phyloP scores from a whole-genome alignment of 1,284 basidiomycete genomes.

The Boletellus deceptivus region DNA sequence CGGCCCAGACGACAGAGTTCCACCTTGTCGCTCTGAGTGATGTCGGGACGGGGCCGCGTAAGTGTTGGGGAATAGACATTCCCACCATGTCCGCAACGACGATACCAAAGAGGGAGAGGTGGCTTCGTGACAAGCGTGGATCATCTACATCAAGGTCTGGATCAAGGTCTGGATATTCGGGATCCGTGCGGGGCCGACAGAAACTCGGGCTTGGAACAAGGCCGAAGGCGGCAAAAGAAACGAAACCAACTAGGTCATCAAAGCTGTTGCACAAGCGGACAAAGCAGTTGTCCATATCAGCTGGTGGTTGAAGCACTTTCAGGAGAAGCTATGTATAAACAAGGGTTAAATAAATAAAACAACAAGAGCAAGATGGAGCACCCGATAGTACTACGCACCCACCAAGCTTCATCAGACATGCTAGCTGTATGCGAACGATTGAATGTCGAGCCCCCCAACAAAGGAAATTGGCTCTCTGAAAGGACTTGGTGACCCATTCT shows the following conservation, averaged over 20 bases:
- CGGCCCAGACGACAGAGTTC: conserved; percentile 21
- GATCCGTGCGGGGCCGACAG: conserved; percentile 1
- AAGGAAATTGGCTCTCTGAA: conserved; percentile 17
- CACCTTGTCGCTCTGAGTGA: conserved; percentile 10
- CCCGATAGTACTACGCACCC: conserved; percentile 19
- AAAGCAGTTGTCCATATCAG: conserved; percentile 31
- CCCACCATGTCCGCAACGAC: conserved; percentile 25
- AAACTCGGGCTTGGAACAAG: conserved; percentile 21
- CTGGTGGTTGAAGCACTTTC: conserved; percentile 5
- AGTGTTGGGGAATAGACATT: not conserved
- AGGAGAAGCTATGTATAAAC: not conserved
- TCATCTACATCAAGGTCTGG: no score
- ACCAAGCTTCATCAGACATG: conserved; percentile 33
- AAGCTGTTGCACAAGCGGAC: conserved; percentile 33
- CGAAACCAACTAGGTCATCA: conserved; percentile 30
- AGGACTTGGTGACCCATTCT: no score
- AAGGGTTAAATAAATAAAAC: no score
- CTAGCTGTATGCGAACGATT: conserved; percentile 18
- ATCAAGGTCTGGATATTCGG: no score
- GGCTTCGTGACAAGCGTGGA: conserved; percentile 13
- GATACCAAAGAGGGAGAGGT: conserved; percentile 32
- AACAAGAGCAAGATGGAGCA: no score
- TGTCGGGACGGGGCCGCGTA: conserved; percentile 14
- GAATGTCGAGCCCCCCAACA: conserved; percentile 34
- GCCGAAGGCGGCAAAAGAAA: conserved; percentile 27